Percentiles rank a stretch among this genome's conserved stretches.
Evolutionary conservation across 202 grass and related monocot species (phyloP).

Genomic region (Cymbopogon flexuosus): DNA sequence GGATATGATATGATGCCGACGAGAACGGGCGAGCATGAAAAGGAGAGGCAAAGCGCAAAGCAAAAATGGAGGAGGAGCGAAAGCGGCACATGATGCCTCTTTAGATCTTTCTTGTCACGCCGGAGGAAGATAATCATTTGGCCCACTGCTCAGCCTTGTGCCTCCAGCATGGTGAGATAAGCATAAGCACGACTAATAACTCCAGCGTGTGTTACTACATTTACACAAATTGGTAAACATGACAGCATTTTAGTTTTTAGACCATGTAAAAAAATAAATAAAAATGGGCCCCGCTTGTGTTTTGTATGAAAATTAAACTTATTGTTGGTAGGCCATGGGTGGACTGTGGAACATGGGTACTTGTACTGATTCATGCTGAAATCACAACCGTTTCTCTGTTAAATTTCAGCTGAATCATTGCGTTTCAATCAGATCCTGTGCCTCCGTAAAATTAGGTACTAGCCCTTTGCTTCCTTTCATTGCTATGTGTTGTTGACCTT

Average conservation of each 20-base stretch:
- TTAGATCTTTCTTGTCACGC: slow-evolving; percentile 32
- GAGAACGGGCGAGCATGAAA: slow-evolving; percentile 20
- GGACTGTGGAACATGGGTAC: background rate
- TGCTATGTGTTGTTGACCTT: background rate
- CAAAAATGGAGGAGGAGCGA: background rate
- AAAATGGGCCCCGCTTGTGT: too few species aligned
- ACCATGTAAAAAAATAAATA: too few species aligned
- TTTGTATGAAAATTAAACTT: too few species aligned
- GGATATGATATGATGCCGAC: background rate
- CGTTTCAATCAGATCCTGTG: background rate
- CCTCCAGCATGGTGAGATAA: background rate
- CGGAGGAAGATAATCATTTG: slow-evolving; percentile 32
- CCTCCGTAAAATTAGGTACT: background rate
- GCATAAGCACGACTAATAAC: too few species aligned
- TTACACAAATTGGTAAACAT: background rate
- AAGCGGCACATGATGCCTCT: slow-evolving; percentile 31
- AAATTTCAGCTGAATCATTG: background rate
- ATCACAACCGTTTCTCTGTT: background rate
- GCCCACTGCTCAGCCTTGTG: background rate
- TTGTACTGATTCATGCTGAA: background rate
- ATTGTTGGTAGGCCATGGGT: too few species aligned
- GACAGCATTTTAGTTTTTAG: too few species aligned
- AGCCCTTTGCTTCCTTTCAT: background rate
- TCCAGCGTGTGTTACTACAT: too few species aligned
- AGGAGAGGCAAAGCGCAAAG: slow-evolving; percentile 28